Conservation (phyloP, 1,139 yeast species). For the Debaryomycetaceae sp. region DNA sequence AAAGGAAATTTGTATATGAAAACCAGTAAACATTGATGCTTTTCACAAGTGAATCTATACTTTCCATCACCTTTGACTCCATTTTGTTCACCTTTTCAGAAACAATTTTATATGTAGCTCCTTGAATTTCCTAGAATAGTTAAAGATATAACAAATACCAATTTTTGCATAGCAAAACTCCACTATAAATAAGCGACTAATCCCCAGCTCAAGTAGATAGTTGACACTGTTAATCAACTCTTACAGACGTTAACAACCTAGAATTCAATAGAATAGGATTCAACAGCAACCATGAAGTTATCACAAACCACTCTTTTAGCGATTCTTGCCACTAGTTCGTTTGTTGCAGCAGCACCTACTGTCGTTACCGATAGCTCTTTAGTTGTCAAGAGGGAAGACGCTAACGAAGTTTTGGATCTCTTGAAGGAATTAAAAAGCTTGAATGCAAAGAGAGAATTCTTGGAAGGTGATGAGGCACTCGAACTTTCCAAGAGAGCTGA, state of each 20-base stretch:
- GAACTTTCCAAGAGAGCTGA: conserved; percentile 40
- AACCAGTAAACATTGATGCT: conserved; percentile 1
- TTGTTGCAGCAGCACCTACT: conserved; percentile 42
- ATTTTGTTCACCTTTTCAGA: neutral
- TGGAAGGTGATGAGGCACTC: conserved; percentile 24
- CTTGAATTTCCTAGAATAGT: conserved; percentile 4
- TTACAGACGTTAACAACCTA: too few relatives aligned
- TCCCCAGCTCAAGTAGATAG: neutral
- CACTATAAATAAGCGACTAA: neutral
- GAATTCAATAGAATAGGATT: too few relatives aligned
- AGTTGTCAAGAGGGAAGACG: conserved; percentile 37
- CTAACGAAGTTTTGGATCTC: conserved; percentile 31
- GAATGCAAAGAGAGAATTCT: conserved; percentile 34
- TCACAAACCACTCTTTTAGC: conserved; percentile 42
- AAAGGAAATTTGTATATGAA: conserved; percentile 8
- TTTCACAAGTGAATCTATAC: neutral
- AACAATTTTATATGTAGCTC: neutral
- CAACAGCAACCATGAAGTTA: conserved; percentile 34
- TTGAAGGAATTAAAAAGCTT: conserved; percentile 31
- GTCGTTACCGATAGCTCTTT: conserved; percentile 18
- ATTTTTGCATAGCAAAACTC: neutral
- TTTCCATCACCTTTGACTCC: neutral
- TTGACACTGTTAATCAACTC: too few relatives aligned
- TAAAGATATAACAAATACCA: conserved; percentile 1
- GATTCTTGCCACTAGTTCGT: conserved; percentile 38